Evolutionary conservation across 2,329 filamentous ascomycete species (phyloP), one percentile per base, ranked within the genome.

Genomic region (Neoarthrinium moseri): DNA sequence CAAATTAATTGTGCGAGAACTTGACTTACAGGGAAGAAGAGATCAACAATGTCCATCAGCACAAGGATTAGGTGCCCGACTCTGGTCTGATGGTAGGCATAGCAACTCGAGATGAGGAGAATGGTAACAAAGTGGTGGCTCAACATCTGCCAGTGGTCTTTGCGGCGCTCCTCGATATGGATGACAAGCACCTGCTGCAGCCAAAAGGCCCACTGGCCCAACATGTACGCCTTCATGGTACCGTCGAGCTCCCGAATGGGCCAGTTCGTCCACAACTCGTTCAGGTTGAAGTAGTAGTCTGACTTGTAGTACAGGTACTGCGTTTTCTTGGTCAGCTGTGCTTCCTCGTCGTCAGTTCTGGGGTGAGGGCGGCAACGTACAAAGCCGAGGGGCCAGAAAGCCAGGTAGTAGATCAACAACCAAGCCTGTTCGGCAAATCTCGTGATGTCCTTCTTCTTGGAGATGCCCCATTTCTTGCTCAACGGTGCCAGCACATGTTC

Each of bases 61-160:
- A 90, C 86, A 41, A 99, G 74, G 50, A 97, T 90, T 38, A 95
- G 78, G 60, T 91, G 94, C 45, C 90, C 92, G 22, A 96, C 89
- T 37, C 88, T 86, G 46, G 87, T 95, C 62, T 90, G 84, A 61
- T 92, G 85, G 65, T 95, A 96, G 54, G 84, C 81, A 65, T 97
- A 97, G 53, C 87, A 92, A 24, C 84, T 79, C 47, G 84, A 83
- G 53, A 99, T 84, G 35, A 99, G 81, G 5, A 76, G 73, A 59
- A 85, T 89, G 17, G 94, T 99, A 63, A 97, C 84, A 62, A 96
- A 81, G 70, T 99, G 94, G 67, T 97, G 94, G 15, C 83, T 86
- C 56, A 97, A 83, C 94, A 97, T 97, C 68, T 97, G 92, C 73
- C 83, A 87, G 68, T 96, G 87, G 59, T 99, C 94, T 71, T 97